phyloP scores from a whole-genome alignment of 2,329 filamentous ascomycete species.

The Apiospora koreana region DNA sequence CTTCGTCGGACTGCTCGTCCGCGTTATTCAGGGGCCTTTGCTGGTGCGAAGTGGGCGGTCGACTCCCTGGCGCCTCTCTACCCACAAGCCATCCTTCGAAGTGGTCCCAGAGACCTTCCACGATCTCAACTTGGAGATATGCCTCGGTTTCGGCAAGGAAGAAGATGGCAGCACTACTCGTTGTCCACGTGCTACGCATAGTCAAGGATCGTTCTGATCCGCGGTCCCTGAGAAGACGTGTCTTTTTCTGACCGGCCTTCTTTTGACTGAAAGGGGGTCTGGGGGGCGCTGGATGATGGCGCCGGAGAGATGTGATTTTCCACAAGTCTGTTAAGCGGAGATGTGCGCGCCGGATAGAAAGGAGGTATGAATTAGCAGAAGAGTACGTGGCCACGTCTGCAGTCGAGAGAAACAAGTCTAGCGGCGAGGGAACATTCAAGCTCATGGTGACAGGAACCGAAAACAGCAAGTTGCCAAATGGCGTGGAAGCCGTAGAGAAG shows the following conservation, averaged over 20 bases:
- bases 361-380: slow-evolving; percentile 81
- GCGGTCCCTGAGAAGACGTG: slow-evolving; percentile 63
- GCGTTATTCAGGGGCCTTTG: not conserved
- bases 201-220: slow-evolving; percentile 62
- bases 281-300: slow-evolving; percentile 74
- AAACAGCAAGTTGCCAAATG: slow-evolving; percentile 81
- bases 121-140: slow-evolving; percentile 88
- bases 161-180: slow-evolving; percentile 82
- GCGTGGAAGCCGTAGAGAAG: slow-evolving; percentile 24
- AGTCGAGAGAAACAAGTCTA: slow-evolving; percentile 83
- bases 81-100: slow-evolving; percentile 74
- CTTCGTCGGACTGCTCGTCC: not conserved
- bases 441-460: slow-evolving; percentile 72
- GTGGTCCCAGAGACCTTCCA: slow-evolving; percentile 77
- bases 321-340: slow-evolving; percentile 82
- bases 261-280: slow-evolving; percentile 64
- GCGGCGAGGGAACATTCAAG: slow-evolving; percentile 72
- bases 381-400: slow-evolving; percentile 80
- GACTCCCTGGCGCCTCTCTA: slow-evolving; percentile 29
- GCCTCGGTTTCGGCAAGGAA: slow-evolving; percentile 84
- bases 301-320: slow-evolving; percentile 78
- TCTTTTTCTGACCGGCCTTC: slow-evolving; percentile 58
- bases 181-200: slow-evolving; percentile 88
- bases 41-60: slow-evolving; percentile 17
- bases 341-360: slow-evolving; percentile 83